These are phyloP conservation scores for Epichloe scottii DNA, from an alignment of 2,329 filamentous ascomycete species.

Conservation along the genomic window DNA sequence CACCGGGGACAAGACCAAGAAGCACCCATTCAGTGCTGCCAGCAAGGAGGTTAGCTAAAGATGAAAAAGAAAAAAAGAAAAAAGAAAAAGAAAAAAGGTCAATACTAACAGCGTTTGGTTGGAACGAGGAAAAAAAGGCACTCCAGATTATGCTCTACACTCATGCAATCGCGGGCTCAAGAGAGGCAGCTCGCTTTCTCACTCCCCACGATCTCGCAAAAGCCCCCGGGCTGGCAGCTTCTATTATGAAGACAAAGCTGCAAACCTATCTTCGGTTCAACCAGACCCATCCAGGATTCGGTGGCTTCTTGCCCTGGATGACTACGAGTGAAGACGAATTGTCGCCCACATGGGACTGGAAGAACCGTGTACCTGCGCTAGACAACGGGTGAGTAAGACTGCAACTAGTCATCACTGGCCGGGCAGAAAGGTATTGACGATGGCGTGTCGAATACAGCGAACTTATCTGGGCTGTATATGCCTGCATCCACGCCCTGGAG, in stretches of 20 bases:
- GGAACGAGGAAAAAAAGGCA: slow-evolving; percentile 15
- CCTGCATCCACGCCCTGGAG: slow-evolving; percentile 24
- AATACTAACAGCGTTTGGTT: neutral
- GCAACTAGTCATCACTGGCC: neutral
- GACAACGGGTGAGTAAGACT: slow-evolving; percentile 23
- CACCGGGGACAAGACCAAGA: slow-evolving; percentile 21
- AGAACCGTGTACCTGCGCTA: slow-evolving; percentile 25
- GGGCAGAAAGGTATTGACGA: neutral
- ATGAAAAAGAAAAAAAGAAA: neutral
- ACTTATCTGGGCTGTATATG: slow-evolving; percentile 30
- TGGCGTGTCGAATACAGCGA: slow-evolving; percentile 15
- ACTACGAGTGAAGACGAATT: slow-evolving; percentile 18
- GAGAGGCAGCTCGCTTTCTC: slow-evolving; percentile 26
- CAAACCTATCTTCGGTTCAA: slow-evolving; percentile 28
- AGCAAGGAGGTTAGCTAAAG: slow-evolving; percentile 20
- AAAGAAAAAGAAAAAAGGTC: neutral
- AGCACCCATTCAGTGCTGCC: slow-evolving; percentile 28
- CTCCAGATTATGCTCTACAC: slow-evolving; percentile 32
- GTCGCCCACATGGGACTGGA: slow-evolving; percentile 24
- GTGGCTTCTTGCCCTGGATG: slow-evolving; percentile 28
- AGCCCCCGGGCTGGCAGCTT: slow-evolving; percentile 20
- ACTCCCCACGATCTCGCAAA: slow-evolving; percentile 19
- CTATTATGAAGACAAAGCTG: slow-evolving; percentile 26
- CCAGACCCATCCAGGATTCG: slow-evolving; percentile 27
- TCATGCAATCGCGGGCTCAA: slow-evolving; percentile 24